Conservation (phyloP, 2,329 filamentous ascomycete genomes). For the Colletotrichum acutatum region DNA sequence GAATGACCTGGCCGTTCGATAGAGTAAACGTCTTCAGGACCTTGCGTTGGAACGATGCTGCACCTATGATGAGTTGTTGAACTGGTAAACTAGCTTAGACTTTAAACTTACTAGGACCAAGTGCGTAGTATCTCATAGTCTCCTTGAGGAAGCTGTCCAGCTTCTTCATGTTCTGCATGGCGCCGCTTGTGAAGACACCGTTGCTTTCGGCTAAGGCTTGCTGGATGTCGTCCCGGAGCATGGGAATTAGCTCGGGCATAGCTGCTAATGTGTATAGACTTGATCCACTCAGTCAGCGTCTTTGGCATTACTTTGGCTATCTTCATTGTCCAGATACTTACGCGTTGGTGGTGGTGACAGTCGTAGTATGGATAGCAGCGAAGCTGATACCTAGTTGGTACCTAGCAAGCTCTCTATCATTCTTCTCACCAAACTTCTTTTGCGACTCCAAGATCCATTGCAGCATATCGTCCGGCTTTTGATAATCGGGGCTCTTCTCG, state of each 20-base stretch:
- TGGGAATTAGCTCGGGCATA: slow-evolving; percentile 59
- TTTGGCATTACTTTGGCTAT: no score
- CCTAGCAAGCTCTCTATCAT: slow-evolving; percentile 50
- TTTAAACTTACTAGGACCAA: slow-evolving; percentile 46
- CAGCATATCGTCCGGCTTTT: slow-evolving; percentile 58
- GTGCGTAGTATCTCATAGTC: slow-evolving; percentile 46
- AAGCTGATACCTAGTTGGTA: slow-evolving; percentile 57
- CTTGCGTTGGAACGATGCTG: slow-evolving; percentile 60
- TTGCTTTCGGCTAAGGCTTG: slow-evolving; percentile 48
- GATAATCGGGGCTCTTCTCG: slow-evolving; percentile 16
- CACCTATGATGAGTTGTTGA: background rate
- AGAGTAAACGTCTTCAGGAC: slow-evolving; percentile 62
- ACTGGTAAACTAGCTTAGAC: slow-evolving; percentile 43
- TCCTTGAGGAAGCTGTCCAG: slow-evolving; percentile 55
- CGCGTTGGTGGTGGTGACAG: slow-evolving; percentile 56
- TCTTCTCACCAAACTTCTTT: slow-evolving; percentile 45
- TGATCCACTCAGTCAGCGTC: background rate
- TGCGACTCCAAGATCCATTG: slow-evolving; percentile 57
- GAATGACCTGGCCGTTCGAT: slow-evolving; percentile 63
- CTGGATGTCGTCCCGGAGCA: slow-evolving; percentile 62
- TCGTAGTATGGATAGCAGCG: slow-evolving; percentile 64
- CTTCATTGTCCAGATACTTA: slow-evolving; percentile 36
- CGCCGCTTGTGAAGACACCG: slow-evolving; percentile 47
- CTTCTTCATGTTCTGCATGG: slow-evolving; percentile 51
- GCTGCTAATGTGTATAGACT: slow-evolving; percentile 64